Evolutionary conservation across 352 stramenopile species (phyloP).

Genomic region (Globisporangium irregulare): DNA sequence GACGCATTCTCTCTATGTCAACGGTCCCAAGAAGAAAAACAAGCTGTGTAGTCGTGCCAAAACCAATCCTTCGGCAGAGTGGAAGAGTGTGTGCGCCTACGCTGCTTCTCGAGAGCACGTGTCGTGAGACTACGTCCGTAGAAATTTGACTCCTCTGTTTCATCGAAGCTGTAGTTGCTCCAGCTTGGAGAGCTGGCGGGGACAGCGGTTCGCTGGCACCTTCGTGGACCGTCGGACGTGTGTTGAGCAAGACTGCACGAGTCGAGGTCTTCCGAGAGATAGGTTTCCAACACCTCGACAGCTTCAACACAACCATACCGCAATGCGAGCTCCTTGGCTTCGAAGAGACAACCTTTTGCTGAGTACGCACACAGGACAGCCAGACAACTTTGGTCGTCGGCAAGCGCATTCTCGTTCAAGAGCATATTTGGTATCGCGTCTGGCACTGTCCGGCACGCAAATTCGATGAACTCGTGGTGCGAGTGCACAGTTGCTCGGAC

Average conservation of each 20-base stretch:
- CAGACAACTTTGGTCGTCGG: not conserved
- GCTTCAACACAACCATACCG: not conserved
- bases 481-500: not conserved
- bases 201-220: not conserved
- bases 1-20: too few species aligned
- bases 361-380: not conserved
- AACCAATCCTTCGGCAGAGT: too few species aligned
- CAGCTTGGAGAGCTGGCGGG: not conserved
- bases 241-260: slow-evolving; percentile 1
- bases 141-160: not conserved
- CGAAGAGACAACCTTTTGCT: not conserved
- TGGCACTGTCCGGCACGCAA: not conserved
- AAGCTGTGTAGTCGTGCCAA: too few species aligned
- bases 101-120: too few species aligned
- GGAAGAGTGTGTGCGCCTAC: too few species aligned
- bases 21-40: too few species aligned
- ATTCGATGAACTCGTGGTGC: not conserved
- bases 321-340: not conserved
- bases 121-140: too few species aligned
- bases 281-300: not conserved
- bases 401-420: not conserved
- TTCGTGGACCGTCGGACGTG: not conserved
- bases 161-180: not conserved
- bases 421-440: not conserved
- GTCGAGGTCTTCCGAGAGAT: not conserved